phyloP scores from a whole-genome alignment of 2,329 filamentous ascomycete species.

The Aureobasidium sp. region DNA sequence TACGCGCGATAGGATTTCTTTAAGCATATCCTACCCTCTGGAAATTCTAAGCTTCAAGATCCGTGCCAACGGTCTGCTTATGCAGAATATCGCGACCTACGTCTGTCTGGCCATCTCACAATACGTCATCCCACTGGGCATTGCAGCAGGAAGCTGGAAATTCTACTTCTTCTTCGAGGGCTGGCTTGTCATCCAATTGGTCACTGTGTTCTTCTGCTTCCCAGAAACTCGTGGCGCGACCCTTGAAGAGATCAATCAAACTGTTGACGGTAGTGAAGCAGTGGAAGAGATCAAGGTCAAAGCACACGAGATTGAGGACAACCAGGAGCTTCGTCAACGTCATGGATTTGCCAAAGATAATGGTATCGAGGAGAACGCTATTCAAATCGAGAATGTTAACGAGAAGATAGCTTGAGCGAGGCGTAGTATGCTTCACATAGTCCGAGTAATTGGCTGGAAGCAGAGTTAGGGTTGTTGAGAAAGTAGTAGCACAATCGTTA shows the following conservation, averaged over 20 bases:
- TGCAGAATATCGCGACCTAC: slow-evolving; percentile 29
- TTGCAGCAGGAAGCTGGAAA: neutral
- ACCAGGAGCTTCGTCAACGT: too few relatives aligned
- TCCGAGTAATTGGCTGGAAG: too few relatives aligned
- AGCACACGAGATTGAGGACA: neutral
- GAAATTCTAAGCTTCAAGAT: slow-evolving; percentile 58
- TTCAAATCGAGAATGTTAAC: too few relatives aligned
- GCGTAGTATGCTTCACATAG: too few relatives aligned
- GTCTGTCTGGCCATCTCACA: neutral
- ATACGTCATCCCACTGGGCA: neutral
- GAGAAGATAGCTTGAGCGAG: too few relatives aligned
- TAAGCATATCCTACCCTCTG: slow-evolving; percentile 47
- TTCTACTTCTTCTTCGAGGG: neutral
- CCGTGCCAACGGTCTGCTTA: slow-evolving; percentile 52
- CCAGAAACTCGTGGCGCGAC: neutral
- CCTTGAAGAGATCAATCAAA: neutral
- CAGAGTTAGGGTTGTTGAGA: too few relatives aligned
- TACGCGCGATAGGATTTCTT: slow-evolving; percentile 45
- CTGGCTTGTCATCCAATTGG: neutral
- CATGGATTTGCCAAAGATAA: too few relatives aligned
- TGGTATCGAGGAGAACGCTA: too few relatives aligned
- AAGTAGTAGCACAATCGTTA: too few relatives aligned
- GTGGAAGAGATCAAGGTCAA: neutral
- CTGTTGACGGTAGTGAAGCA: neutral
- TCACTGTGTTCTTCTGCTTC: neutral